Evolutionary conservation across 1,284 basidiomycete species (phyloP).

Genomic region (Sphaerobolus stellatus): DNA sequence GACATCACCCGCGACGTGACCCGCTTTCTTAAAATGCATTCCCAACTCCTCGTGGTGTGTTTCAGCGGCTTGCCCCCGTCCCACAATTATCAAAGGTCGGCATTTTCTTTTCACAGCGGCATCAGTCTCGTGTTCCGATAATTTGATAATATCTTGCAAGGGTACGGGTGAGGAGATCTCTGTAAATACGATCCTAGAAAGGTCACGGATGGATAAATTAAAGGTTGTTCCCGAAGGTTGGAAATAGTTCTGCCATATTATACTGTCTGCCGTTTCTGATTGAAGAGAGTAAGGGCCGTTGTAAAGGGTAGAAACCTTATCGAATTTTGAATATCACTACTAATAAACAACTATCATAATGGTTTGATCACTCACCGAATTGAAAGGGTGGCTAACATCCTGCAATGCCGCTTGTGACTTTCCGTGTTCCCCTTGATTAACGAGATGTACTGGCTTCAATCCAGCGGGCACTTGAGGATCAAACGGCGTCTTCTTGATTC

Average conservation of each 20-base stretch:
- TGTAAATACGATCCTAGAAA: slow-evolving; percentile 55
- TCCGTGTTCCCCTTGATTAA: too few relatives aligned
- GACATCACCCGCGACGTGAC: slow-evolving; percentile 45
- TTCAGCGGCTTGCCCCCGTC: slow-evolving; percentile 68
- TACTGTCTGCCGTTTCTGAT: slow-evolving; percentile 47
- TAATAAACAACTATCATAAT: too few relatives aligned
- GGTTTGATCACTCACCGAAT: too few relatives aligned
- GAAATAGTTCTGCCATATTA: slow-evolving; percentile 28
- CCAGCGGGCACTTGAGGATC: too few relatives aligned
- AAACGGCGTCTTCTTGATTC: slow-evolving; percentile 22
- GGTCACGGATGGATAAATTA: too few relatives aligned
- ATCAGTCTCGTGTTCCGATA: slow-evolving; percentile 21
- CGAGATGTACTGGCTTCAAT: too few relatives aligned
- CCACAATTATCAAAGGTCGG: slow-evolving; percentile 60
- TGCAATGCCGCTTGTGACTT: too few relatives aligned
- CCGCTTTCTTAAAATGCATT: slow-evolving; percentile 43
- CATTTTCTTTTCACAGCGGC: slow-evolving; percentile 30
- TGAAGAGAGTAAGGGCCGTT: too few relatives aligned
- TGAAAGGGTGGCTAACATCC: too few relatives aligned
- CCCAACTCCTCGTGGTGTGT: slow-evolving; percentile 64
- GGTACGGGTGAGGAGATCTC: slow-evolving; percentile 53
- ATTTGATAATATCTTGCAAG: slow-evolving; percentile 47
- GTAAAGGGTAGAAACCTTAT: too few relatives aligned
- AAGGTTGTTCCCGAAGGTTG: slow-evolving; percentile 10
- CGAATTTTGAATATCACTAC: too few relatives aligned